Base-by-base conservation (phyloP, 257 asterid genomes). In the Solanum peruvianum region DNA sequence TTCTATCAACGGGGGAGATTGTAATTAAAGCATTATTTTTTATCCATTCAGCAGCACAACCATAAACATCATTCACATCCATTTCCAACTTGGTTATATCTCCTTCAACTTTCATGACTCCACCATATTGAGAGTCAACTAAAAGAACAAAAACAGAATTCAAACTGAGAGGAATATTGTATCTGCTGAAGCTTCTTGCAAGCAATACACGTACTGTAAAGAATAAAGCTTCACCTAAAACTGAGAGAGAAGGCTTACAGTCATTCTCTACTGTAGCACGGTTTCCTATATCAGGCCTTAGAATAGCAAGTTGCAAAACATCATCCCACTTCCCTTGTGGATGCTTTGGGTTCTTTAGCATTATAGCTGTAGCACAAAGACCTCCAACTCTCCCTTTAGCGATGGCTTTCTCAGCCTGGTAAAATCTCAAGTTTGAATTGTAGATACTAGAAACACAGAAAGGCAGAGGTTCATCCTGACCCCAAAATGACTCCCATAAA, bases 261-360 rank as follows among this genome's bases (percentile, higher is more conserved):
- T 93, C 88, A 71, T 86, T 90, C 75, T 90, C 93, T 21, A 87
- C 83, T 16, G 95, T 83, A 78, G 92, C 90, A 87, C 86, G 86
- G 88, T 80, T 89, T 85, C 94, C 94, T 73, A 93, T 85, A 88
- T 93, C 96, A 42, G 95, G 94, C 91, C 98, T 91, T 84, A 96
- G 87, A 85, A 97, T 89, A 62, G 96, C 99, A 88, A 97, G 90
- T 89, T 93, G 96, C 86, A 96, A 89, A 89, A 97, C 83, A 89
- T 97, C 99, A 86, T 96, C 99, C 99, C 99, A 97, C 91, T 95
- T 97, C 85, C 97, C 99, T 78, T 91, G 98, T 78, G 98, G 95
- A 87, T 97, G 99, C 90, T 98, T 97, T 4, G 97, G 99, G 88
- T 96, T 97, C 89, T 96, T 96, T 67, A 94, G 93, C 96, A 97